Conservation (phyloP, 2,329 filamentous ascomycete genomes). For the Aquanectria penicillioides region DNA sequence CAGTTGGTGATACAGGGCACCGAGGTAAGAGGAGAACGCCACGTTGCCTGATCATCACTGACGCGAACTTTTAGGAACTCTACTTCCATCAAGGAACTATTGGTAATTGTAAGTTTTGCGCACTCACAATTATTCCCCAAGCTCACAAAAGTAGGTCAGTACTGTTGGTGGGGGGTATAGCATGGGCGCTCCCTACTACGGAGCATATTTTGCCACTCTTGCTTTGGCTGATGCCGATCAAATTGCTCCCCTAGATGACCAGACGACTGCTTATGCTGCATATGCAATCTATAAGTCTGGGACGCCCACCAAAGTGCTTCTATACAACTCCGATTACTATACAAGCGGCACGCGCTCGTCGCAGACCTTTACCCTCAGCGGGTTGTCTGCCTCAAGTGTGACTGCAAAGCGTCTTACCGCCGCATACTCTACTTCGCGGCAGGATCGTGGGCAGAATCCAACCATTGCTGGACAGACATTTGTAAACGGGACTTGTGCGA, state of each 20-base stretch:
- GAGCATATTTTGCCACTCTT: constrained; percentile 57
- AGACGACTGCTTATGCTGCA: constrained; percentile 53
- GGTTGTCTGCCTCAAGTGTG: constrained; percentile 48
- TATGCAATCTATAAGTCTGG: constrained; percentile 56
- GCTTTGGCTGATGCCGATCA: constrained; percentile 55
- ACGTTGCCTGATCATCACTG: background rate
- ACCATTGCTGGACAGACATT: constrained; percentile 31
- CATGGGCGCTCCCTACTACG: constrained; percentile 63
- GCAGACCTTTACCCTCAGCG: constrained; percentile 54
- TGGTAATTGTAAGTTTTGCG: constrained; percentile 54
- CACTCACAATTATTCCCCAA: background rate
- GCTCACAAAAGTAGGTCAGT: constrained; percentile 45
- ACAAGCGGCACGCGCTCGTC: constrained; percentile 40
- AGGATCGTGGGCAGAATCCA: constrained; percentile 28
- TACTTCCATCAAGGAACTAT: constrained; percentile 65
- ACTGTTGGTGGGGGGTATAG: constrained; percentile 60
- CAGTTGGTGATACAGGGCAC: constrained; percentile 43
- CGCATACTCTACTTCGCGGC: constrained; percentile 25
- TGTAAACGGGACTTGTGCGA: constrained; percentile 26
- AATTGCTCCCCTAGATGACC: constrained; percentile 57
- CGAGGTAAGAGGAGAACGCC: constrained; percentile 4
- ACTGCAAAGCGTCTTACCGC: constrained; percentile 50
- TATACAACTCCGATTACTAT: constrained; percentile 59
- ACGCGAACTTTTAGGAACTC: constrained; percentile 9
- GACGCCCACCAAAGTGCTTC: constrained; percentile 49